Percentiles rank a stretch among this genome's conserved stretches.
Evolutionary conservation across 768 basidiomycete genomes (phyloP).

Genomic region (Tremella fuciformis): DNA sequence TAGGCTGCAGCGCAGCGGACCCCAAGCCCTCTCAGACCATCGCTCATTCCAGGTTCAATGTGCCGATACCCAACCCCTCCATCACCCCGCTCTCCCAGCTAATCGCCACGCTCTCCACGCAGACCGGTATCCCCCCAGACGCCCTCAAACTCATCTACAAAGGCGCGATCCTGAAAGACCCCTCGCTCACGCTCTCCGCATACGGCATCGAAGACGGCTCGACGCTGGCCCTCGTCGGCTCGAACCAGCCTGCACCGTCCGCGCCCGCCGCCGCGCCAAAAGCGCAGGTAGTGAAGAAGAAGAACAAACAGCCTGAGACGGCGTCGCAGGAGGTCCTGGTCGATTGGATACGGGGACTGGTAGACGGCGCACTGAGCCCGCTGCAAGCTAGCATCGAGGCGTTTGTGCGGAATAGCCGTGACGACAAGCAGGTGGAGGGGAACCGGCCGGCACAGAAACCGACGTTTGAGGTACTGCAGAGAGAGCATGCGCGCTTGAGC

Average conservation of each 20-base stretch:
- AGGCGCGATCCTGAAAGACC: conserved; percentile 87
- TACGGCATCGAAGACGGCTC: conserved; percentile 71
- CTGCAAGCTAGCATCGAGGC: conserved; percentile 30
- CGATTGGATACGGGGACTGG: conserved; percentile 31
- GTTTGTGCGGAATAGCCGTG: conserved; percentile 23
- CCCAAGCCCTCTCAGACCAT: neutral
- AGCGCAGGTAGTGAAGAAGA: conserved; percentile 15
- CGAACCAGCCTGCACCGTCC: conserved; percentile 48
- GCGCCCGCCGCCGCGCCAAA: conserved; percentile 13
- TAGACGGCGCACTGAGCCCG: conserved; percentile 22
- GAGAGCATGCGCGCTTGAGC: conserved; percentile 62
- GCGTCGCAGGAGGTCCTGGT: conserved; percentile 32
- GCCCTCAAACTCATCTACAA: conserved; percentile 84
- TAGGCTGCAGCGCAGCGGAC: neutral
- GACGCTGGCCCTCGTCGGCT: conserved; percentile 68
- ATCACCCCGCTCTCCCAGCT: conserved; percentile 47
- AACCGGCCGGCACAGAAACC: conserved; percentile 40
- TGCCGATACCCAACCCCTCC: conserved; percentile 48
- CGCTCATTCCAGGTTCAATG: conserved; percentile 42
- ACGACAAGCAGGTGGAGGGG: neutral
- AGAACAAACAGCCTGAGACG: conserved; percentile 42
- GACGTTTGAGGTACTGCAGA: conserved; percentile 46
- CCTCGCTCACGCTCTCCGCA: conserved; percentile 65
- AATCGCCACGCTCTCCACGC: conserved; percentile 61
- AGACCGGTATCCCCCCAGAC: conserved; percentile 67